These are phyloP conservation scores for Filosporella fistucella DNA, from an alignment of 495 filamentous ascomycete species.

Conservation along the genomic window DNA sequence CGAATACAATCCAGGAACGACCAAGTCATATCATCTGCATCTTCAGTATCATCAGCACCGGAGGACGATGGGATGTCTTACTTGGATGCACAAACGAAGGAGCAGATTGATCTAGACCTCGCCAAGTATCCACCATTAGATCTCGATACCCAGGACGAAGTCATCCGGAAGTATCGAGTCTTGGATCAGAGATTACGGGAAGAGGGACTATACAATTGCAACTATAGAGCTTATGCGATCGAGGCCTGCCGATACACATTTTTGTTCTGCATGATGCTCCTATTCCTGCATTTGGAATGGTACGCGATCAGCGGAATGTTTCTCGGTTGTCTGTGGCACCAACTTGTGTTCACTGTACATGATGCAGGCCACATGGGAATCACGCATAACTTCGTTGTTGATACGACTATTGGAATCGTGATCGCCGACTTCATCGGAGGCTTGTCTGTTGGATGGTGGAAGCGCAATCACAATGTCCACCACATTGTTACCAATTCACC, in stretches of 20 bases:
- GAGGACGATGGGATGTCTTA: slow-evolving; percentile 51
- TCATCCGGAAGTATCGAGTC: slow-evolving; percentile 74
- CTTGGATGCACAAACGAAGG: slow-evolving; percentile 68
- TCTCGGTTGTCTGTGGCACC: slow-evolving; percentile 89
- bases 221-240: slow-evolving; percentile 75
- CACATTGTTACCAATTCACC: slow-evolving; percentile 96
- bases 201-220: slow-evolving; percentile 80
- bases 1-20: slow-evolving; percentile 14
- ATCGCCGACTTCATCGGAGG: slow-evolving; percentile 90
- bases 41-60: slow-evolving; percentile 36
- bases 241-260: slow-evolving; percentile 72
- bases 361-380: slow-evolving; percentile 98
- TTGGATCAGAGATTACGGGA: slow-evolving; percentile 65
- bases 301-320: slow-evolving; percentile 71
- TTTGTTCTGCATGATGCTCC: slow-evolving; percentile 57
- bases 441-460: slow-evolving; percentile 96
- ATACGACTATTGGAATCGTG: slow-evolving; percentile 82
- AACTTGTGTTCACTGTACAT: slow-evolving; percentile 91
- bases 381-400: slow-evolving; percentile 78
- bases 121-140: slow-evolving; percentile 82
- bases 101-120: slow-evolving; percentile 71
- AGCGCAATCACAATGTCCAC: slow-evolving; percentile 94
- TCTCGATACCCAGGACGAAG: slow-evolving; percentile 64
- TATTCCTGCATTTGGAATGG: slow-evolving; percentile 68
- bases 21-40: slow-evolving; percentile 9